phyloP scores from a whole-genome alignment of 495 filamentous ascomycete genomes.

The Penicillium paradoxum region DNA sequence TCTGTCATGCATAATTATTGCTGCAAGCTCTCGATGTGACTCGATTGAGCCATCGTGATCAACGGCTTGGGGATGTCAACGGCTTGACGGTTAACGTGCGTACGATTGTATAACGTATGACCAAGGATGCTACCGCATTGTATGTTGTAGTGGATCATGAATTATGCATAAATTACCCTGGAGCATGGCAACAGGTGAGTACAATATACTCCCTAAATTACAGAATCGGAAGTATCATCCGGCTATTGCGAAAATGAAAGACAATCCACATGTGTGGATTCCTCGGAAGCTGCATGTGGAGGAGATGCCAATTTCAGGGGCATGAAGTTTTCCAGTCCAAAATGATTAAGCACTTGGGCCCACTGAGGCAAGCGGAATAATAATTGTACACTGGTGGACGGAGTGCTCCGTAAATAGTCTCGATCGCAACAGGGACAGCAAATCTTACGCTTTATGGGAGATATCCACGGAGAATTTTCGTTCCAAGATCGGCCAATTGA shows the following conservation, averaged over 20 bases:
- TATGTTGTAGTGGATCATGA: not conserved
- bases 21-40: not conserved
- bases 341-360: not conserved
- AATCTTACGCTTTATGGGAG: not conserved
- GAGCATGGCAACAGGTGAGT: not conserved
- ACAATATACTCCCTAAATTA: no score
- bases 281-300: not conserved
- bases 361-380: no score
- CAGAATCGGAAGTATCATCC: not conserved
- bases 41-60: not conserved
- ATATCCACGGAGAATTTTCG: constrained; percentile 7
- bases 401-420: not conserved
- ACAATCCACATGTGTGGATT: not conserved
- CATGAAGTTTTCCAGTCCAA: no score
- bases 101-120: not conserved
- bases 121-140: not conserved
- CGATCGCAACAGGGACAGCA: not conserved
- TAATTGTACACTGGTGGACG: no score
- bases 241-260: no score
- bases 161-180: constrained; percentile 1
- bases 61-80: not conserved
- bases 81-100: no score
- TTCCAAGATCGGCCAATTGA: constrained; percentile 6
- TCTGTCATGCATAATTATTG: not conserved
- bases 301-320: not conserved